These are phyloP conservation scores for Uronychia binucleata DNA, from an alignment of 73 alveolate species.

Conservation along the genomic window DNA sequence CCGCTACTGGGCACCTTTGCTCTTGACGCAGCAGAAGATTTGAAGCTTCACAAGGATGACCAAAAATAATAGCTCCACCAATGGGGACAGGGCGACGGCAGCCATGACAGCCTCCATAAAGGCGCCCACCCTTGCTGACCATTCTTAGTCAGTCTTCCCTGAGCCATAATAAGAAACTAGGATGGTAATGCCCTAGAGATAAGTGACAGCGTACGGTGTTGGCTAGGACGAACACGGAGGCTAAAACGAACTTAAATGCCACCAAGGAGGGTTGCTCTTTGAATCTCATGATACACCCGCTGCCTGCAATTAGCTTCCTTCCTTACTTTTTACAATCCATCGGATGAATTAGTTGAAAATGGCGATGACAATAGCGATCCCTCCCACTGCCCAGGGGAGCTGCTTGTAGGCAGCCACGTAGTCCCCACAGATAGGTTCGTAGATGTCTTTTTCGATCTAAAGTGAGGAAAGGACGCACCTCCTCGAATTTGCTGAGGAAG, in stretches of 20 bases:
- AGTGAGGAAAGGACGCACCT: background rate
- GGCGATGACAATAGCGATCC: background rate
- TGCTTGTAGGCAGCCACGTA: background rate
- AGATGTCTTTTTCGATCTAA: background rate
- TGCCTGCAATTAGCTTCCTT: background rate
- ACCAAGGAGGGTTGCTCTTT: background rate
- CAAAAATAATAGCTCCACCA: no score
- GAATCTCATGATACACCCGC: background rate
- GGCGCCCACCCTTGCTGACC: background rate
- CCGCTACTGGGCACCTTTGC: background rate
- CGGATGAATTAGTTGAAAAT: background rate
- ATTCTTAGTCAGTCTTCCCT: background rate
- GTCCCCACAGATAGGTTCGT: background rate
- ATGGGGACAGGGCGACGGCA: no score
- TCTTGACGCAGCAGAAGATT: background rate
- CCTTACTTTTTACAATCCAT: background rate
- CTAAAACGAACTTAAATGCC: background rate
- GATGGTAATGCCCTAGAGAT: background rate
- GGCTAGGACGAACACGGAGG: background rate
- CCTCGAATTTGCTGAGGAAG: background rate
- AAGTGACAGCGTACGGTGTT: background rate
- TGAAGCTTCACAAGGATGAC: no score
- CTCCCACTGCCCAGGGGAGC: background rate
- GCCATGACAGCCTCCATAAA: background rate
- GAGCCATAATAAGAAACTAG: background rate